Evolutionary conservation across 371 early-diverging fungal genomes (phyloP).

Genomic region (Chytridium lagenaria): DNA sequence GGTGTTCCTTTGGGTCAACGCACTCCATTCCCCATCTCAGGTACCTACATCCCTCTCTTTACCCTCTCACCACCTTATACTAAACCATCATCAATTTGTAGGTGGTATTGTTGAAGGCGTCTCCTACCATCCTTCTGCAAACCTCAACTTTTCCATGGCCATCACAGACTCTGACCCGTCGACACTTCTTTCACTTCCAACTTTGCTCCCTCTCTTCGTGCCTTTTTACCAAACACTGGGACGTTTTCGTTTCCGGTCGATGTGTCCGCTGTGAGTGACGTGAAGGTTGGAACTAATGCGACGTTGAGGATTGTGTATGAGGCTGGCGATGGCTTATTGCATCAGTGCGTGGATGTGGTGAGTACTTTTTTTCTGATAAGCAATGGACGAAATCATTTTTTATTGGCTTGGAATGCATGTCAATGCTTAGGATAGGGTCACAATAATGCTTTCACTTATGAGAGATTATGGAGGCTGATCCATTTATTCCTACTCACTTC

Average conservation of each 20-base stretch:
- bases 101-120: constrained; percentile 8
- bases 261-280: constrained; percentile 40
- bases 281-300: constrained; percentile 56
- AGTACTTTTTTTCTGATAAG: not conserved
- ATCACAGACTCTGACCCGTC: constrained; percentile 44
- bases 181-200: constrained; percentile 36
- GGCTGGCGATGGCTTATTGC: constrained; percentile 64
- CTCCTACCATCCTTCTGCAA: constrained; percentile 40
- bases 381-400: too few species aligned
- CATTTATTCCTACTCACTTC: too few species aligned
- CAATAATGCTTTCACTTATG: too few species aligned
- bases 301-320: constrained; percentile 65
- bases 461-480: too few species aligned
- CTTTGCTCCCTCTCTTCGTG: constrained; percentile 36
- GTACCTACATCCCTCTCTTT: not conserved
- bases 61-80: not conserved
- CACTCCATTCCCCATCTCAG: constrained; percentile 18
- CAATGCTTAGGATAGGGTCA: too few species aligned
- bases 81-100: not conserved
- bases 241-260: constrained; percentile 45
- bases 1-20: constrained; percentile 18
- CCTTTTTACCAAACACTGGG: constrained; percentile 29
- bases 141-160: constrained; percentile 55
- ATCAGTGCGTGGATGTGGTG: constrained; percentile 68
- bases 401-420: too few species aligned